Percentiles rank a stretch among this genome's conserved stretches.
These are phyloP conservation scores for Chalciporus piperatus DNA, from an alignment of 768 basidiomycete genomes.

Conservation along the genomic window DNA sequence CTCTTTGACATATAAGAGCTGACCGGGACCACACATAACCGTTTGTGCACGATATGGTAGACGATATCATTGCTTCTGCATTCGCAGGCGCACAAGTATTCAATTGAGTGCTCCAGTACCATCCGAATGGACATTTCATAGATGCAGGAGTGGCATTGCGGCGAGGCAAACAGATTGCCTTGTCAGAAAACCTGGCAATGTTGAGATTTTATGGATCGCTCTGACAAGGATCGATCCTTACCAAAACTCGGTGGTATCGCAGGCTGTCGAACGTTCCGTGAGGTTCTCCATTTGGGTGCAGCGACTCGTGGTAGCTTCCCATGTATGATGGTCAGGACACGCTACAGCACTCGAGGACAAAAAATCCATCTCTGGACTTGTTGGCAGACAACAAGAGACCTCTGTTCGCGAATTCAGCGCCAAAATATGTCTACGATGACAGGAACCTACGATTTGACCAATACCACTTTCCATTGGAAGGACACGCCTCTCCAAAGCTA, in stretches of 20 bases:
- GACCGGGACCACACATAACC: constrained; percentile 46
- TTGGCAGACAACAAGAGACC: constrained; percentile 13
- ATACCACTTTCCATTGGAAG: constrained; percentile 8
- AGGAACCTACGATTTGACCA: constrained; percentile 14
- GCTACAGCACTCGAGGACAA: not conserved
- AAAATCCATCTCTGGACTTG: not conserved
- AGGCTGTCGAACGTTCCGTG: not conserved
- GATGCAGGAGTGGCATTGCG: not conserved
- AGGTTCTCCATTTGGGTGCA: not conserved
- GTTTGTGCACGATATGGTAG: constrained; percentile 32
- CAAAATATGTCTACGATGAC: not conserved
- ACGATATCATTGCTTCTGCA: constrained; percentile 1
- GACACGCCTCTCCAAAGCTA: constrained; percentile 11
- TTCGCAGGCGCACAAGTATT: constrained; percentile 13
- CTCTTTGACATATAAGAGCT: constrained; percentile 41
- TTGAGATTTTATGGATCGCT: not conserved
- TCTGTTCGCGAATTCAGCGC: constrained; percentile 7
- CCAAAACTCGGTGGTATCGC: constrained; percentile 12
- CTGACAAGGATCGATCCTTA: not conserved
- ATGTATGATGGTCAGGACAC: constrained; percentile 7
- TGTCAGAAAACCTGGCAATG: constrained; percentile 12
- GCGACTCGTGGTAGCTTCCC: constrained; percentile 2
- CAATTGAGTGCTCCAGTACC: constrained; percentile 16
- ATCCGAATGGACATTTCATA: constrained; percentile 11
- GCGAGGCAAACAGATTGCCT: constrained; percentile 10